Evolutionary conservation across 768 basidiomycete genomes (phyloP).

Genomic region (Termitomyces sp.): DNA sequence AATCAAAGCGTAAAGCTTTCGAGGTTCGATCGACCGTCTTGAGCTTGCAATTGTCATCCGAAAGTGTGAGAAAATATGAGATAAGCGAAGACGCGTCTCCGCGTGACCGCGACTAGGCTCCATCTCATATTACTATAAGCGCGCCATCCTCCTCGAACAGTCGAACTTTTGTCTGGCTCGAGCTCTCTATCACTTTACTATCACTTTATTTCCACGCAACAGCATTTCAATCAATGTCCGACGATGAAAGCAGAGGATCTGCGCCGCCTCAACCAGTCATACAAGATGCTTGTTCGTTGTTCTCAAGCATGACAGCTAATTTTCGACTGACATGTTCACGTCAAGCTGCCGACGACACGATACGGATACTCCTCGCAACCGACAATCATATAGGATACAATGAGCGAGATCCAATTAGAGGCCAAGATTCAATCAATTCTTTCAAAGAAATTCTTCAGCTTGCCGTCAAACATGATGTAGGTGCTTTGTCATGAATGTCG

Average conservation of each 20-base stretch:
- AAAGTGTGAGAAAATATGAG: not conserved
- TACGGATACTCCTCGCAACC: constrained; percentile 85
- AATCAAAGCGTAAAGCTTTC: too few relatives aligned
- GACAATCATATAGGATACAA: constrained; percentile 96
- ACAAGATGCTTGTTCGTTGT: constrained; percentile 39
- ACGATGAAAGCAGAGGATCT: constrained; percentile 21
- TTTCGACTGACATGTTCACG: constrained; percentile 7
- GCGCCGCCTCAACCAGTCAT: constrained; percentile 29
- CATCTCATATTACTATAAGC: not conserved
- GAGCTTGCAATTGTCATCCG: too few relatives aligned
- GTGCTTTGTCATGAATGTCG: constrained; percentile 18
- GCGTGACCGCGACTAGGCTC: constrained; percentile 10
- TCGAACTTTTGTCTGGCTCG: not conserved
- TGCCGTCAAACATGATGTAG: constrained; percentile 82
- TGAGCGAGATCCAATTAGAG: constrained; percentile 91
- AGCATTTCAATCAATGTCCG: constrained; percentile 15
- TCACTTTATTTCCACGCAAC: not conserved
- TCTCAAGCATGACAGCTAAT: not conserved
- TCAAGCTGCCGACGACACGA: constrained; percentile 61
- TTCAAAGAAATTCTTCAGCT: constrained; percentile 93
- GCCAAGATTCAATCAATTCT: constrained; percentile 92
- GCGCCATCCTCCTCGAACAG: not conserved
- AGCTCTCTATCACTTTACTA: not conserved
- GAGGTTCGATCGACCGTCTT: too few relatives aligned
- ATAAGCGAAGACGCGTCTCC: not conserved